Evolutionary conservation across 495 filamentous ascomycete genomes (phyloP).

Genomic region (Evernia prunastri): DNA sequence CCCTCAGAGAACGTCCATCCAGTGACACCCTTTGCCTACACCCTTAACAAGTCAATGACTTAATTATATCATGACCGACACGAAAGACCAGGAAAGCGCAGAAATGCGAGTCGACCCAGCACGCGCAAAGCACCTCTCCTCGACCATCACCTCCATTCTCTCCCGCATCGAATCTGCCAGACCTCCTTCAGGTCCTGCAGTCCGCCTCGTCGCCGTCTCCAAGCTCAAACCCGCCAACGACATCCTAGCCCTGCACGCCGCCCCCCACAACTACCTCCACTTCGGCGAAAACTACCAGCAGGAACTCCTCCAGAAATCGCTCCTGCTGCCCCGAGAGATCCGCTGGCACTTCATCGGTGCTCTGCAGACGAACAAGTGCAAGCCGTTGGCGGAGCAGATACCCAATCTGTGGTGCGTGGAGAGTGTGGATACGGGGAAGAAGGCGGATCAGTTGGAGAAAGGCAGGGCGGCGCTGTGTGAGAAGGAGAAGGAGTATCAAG

Average conservation of each 20-base stretch:
- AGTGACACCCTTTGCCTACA: not conserved
- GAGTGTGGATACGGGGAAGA: conserved; percentile 80
- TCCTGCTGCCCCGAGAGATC: conserved; percentile 69
- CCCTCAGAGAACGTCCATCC: not conserved
- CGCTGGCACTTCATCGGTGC: conserved; percentile 96
- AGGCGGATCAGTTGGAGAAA: conserved; percentile 73
- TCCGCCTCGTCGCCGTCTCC: conserved; percentile 86
- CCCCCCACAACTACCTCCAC: conserved; percentile 55
- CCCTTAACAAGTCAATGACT: not conserved
- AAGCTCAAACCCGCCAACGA: conserved; percentile 90
- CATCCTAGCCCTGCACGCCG: conserved; percentile 70
- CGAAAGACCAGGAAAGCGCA: not conserved
- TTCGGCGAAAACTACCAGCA: conserved; percentile 98
- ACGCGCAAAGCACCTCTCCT: conserved; percentile 19
- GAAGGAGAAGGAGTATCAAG: conserved; percentile 22
- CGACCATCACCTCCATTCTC: conserved; percentile 18
- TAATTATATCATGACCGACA: conserved; percentile 7
- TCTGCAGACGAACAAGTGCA: conserved; percentile 88
- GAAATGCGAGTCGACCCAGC: conserved; percentile 22
- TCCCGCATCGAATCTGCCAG: conserved; percentile 13
- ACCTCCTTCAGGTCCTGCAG: not conserved
- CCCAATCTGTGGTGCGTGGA: conserved; percentile 91
- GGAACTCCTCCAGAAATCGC: conserved; percentile 81
- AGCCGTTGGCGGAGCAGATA: conserved; percentile 70
- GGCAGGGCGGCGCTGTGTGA: conserved; percentile 52